phyloP scores from a whole-genome alignment of 306 rosid species.

The Prunus davidiana region DNA sequence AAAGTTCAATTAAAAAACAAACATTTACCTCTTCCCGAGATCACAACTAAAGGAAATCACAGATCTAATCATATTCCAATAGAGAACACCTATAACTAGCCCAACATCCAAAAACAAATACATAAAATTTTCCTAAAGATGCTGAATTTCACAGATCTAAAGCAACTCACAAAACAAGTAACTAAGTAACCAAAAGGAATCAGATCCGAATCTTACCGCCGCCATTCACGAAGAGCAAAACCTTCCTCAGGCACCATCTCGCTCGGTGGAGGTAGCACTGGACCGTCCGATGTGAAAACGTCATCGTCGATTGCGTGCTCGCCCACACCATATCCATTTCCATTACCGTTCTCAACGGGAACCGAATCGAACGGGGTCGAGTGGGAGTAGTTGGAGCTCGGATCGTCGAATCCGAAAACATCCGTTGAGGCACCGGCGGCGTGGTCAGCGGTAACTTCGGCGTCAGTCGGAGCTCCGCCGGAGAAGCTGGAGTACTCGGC shows the following conservation, averaged over 20 bases:
- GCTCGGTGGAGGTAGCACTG: slow-evolving; percentile 76
- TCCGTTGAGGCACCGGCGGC: slow-evolving; percentile 53
- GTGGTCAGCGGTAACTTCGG: slow-evolving; percentile 55
- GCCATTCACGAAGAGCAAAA: slow-evolving; percentile 89
- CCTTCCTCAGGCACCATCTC: slow-evolving; percentile 91
- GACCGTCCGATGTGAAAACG: slow-evolving; percentile 76
- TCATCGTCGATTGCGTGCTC: slow-evolving; percentile 44
- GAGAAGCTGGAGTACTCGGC: slow-evolving; percentile 50
- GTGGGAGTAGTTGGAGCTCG: slow-evolving; percentile 57
- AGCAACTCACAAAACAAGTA: slow-evolving; percentile 8
- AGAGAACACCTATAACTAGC: not conserved
- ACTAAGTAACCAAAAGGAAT: not conserved
- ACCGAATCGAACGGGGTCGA: slow-evolving; percentile 71
- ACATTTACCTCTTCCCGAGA: not conserved
- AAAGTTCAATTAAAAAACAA: not conserved
- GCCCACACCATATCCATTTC: slow-evolving; percentile 45
- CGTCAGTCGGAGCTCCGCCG: slow-evolving; percentile 43
- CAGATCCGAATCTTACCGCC: slow-evolving; percentile 69
- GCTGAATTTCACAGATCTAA: slow-evolving; percentile 7
- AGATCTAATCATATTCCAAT: slow-evolving; percentile 17
- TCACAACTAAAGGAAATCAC: not conserved
- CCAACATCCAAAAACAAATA: not conserved
- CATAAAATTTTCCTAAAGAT: not conserved
- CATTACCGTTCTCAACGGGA: slow-evolving; percentile 68
- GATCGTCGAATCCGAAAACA: slow-evolving; percentile 78